Evolutionary conservation across 768 basidiomycete species (phyloP).

Genomic region (Hortiboletus flavorubellus): DNA sequence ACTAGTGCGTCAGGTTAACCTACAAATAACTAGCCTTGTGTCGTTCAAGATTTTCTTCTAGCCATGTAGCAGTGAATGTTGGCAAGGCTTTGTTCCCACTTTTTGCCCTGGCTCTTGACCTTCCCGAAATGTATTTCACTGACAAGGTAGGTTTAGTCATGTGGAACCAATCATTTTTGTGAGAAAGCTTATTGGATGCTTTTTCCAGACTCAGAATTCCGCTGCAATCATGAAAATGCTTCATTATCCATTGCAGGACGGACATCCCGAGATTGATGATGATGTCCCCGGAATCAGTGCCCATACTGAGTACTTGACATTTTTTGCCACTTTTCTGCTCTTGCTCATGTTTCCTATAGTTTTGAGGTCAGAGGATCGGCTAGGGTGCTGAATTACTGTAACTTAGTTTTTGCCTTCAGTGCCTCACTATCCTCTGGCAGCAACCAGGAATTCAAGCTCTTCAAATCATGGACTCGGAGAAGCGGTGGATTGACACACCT

Average conservation of each 20-base stretch:
- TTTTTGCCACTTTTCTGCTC: neutral
- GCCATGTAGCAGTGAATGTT: conserved; percentile 49
- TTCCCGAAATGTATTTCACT: conserved; percentile 59
- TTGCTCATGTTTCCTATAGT: conserved; percentile 23
- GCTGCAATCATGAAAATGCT: too few species aligned
- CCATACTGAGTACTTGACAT: too few species aligned
- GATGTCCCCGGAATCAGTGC: too few species aligned
- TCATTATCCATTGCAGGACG: too few species aligned
- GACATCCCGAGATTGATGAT: too few species aligned
- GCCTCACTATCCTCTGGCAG: conserved; percentile 87
- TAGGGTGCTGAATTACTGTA: neutral
- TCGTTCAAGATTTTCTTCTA: conserved; percentile 34
- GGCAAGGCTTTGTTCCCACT: too few species aligned
- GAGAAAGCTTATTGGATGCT: neutral
- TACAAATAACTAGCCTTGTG: too few species aligned
- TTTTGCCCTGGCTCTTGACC: conserved; percentile 66
- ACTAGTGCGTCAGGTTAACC: too few species aligned
- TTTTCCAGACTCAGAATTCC: too few species aligned
- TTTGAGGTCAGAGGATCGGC: conserved; percentile 36
- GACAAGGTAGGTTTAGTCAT: conserved; percentile 50
- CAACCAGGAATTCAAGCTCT: conserved; percentile 69
- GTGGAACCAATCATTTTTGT: neutral
- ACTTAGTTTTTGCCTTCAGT: conserved; percentile 37
- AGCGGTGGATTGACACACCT: conserved; percentile 79
- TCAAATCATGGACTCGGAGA: conserved; percentile 75